A percentile compares a stretch with the other conserved stretches of the same genome.
phyloP scores from a whole-genome alignment of 139 green algal genomes.

The Pseudopediastrum boryanum region DNA sequence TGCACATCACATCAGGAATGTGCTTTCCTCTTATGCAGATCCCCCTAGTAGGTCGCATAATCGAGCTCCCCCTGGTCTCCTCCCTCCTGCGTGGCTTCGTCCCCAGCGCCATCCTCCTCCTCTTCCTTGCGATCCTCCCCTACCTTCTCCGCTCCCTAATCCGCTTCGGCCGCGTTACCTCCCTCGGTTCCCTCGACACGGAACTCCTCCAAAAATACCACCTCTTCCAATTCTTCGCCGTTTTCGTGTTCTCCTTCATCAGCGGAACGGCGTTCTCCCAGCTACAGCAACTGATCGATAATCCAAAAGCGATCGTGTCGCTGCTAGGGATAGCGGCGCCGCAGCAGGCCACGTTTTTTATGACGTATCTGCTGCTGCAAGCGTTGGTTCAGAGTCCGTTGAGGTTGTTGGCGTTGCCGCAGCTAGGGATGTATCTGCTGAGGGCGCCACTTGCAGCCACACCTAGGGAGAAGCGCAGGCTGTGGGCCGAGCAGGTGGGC shows the following conservation, averaged over 20 bases:
- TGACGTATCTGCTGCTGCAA: constrained; percentile 67
- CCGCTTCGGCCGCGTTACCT: constrained; percentile 47
- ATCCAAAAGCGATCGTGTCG: constrained; percentile 58
- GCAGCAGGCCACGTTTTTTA: constrained; percentile 82
- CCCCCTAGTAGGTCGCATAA: constrained; percentile 2
- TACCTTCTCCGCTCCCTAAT: constrained; percentile 63
- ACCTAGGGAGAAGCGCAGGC: constrained; percentile 51
- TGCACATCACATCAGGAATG: too few species aligned
- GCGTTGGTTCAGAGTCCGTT: constrained; percentile 21
- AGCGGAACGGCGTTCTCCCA: constrained; percentile 53
- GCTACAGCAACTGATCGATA: constrained; percentile 43
- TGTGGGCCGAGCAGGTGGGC: constrained; percentile 62
- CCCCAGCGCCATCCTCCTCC: constrained; percentile 64
- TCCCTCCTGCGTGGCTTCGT: constrained; percentile 41
- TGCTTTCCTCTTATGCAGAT: constrained; percentile 5
- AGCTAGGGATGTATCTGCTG: constrained; percentile 37
- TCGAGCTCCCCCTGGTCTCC: constrained; percentile 18
- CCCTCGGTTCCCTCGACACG: constrained; percentile 51
- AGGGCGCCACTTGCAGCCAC: constrained; percentile 49
- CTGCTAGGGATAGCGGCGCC: constrained; percentile 68
- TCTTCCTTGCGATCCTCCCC: constrained; percentile 76
- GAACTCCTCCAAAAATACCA: constrained; percentile 38
- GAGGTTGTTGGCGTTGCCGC: constrained; percentile 34
- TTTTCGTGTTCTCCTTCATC: constrained; percentile 72
- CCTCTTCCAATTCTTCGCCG: constrained; percentile 68